Percentiles rank a stretch among this genome's conserved stretches.
phyloP scores from a whole-genome alignment of 768 basidiomycete species.

The Lyophyllum atratum region DNA sequence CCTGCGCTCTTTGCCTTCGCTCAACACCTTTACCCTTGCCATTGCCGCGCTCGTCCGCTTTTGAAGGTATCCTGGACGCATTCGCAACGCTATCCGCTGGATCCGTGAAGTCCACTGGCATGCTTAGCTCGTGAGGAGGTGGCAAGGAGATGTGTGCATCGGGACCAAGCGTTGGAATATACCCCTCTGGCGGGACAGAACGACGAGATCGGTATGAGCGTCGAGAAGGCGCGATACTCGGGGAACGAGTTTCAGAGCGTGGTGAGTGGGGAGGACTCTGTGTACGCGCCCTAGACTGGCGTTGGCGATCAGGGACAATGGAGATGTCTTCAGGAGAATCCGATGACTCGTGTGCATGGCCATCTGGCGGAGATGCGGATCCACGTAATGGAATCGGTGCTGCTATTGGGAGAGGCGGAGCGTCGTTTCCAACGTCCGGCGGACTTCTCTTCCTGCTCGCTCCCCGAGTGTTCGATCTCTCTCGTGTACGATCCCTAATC shows the following conservation, averaged over 20 bases:
- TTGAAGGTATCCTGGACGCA: not conserved
- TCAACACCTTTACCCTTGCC: not conserved
- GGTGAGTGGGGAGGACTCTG: conserved; percentile 7
- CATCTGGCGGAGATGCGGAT: conserved; percentile 11
- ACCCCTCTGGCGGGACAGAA: conserved; percentile 46
- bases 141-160: conserved; percentile 46
- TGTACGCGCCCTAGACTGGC: not conserved
- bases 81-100: not conserved
- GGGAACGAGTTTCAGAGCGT: conserved; percentile 13
- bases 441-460: not conserved
- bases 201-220: conserved; percentile 24
- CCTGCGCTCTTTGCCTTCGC: too few relatives aligned
- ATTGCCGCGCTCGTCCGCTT: not conserved
- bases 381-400: conserved; percentile 22
- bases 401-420: conserved; percentile 12
- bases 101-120: not conserved
- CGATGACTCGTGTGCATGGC: conserved; percentile 2
- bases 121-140: conserved; percentile 48
- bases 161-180: conserved; percentile 44
- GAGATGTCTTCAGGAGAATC: conserved; percentile 19
- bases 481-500: not conserved
- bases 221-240: conserved; percentile 13
- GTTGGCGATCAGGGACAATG: conserved; percentile 7
- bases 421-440: not conserved
- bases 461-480: not conserved